Evolutionary conservation across 306 rosid genomes (phyloP).

Genomic region (Pterocarpus santalinus): DNA sequence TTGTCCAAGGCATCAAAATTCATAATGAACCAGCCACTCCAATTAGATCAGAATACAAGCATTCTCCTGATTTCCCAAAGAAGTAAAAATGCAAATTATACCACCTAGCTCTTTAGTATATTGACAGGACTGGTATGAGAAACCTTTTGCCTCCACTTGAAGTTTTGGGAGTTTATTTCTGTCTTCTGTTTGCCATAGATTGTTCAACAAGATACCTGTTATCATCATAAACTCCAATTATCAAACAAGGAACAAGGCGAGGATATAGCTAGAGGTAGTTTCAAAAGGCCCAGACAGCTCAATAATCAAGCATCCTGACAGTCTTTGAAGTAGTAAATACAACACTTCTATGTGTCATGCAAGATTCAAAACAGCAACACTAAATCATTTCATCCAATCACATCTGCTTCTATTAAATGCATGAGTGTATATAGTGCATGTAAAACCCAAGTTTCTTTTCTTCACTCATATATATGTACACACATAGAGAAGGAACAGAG

Average conservation of each 20-base stretch:
- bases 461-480: background rate
- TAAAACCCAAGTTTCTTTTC: background rate
- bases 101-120: background rate
- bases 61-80: constrained; percentile 32
- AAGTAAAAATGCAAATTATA: background rate
- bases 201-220: constrained; percentile 58
- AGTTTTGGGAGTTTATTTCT: constrained; percentile 29
- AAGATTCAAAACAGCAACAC: constrained; percentile 8
- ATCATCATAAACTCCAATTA: constrained; percentile 35
- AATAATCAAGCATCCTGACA: background rate
- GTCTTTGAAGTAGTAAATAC: constrained; percentile 19
- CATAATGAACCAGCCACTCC: background rate
- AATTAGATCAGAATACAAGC: constrained; percentile 11
- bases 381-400: background rate
- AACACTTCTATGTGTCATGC: constrained; percentile 3
- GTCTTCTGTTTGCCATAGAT: constrained; percentile 48
- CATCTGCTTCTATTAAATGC: background rate
- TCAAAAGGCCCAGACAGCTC: constrained; percentile 39
- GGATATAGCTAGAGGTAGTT: background rate
- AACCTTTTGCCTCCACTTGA: constrained; percentile 31
- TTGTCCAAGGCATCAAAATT: background rate
- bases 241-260: constrained; percentile 12
- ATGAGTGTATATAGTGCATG: background rate
- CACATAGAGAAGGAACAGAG: background rate
- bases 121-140: constrained; percentile 3